Conservation (phyloP, 352 stramenopile species). For the Phytophthora crassamura region DNA sequence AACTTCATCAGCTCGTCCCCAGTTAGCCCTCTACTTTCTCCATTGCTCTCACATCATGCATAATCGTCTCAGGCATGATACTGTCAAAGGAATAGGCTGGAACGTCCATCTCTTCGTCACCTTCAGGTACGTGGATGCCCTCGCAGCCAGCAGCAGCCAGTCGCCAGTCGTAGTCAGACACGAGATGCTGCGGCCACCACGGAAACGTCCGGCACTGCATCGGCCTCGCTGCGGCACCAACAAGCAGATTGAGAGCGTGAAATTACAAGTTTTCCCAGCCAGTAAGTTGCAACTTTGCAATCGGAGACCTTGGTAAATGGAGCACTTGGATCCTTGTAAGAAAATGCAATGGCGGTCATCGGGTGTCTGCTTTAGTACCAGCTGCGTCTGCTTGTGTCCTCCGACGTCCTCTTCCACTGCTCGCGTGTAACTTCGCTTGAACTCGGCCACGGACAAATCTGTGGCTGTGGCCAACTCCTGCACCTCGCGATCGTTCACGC, state of each 20-base stretch:
- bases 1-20: not conserved
- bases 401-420: constrained; percentile 18
- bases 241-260: not conserved
- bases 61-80: constrained; percentile 63
- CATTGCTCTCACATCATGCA: constrained; percentile 63
- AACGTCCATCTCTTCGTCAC: not conserved
- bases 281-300: not conserved
- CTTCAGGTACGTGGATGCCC: constrained; percentile 47
- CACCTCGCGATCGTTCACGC: constrained; percentile 70
- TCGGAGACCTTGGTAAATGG: constrained; percentile 62
- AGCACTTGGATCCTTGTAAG: constrained; percentile 68
- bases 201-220: constrained; percentile 86
- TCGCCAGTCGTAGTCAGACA: constrained; percentile 84
- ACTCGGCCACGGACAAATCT: constrained; percentile 36
- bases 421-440: constrained; percentile 49
- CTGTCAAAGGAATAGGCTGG: constrained; percentile 50
- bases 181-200: constrained; percentile 82
- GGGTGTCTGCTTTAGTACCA: constrained; percentile 53
- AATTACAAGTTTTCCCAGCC: not conserved
- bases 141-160: constrained; percentile 68
- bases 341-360: constrained; percentile 76
- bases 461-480: constrained; percentile 48
- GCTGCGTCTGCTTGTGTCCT: constrained; percentile 33
- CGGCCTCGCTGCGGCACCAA: constrained; percentile 50
- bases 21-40: not conserved